A percentile compares a stretch with the other conserved stretches of the same genome.
These are phyloP conservation scores for Guadua angustifolia DNA, from an alignment of 176 grass and related monocot species.

Conservation along the genomic window DNA sequence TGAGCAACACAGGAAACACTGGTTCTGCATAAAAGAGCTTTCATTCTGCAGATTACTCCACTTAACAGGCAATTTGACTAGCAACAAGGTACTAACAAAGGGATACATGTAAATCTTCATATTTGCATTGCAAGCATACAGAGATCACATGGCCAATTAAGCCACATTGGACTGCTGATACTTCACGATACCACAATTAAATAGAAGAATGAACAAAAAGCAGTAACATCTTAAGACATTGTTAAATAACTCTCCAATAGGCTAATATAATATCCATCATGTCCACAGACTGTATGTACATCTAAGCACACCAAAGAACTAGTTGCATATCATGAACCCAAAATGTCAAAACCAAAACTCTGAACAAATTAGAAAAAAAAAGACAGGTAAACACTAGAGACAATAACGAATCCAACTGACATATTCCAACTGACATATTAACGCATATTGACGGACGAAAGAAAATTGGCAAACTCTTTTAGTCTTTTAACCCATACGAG, in stretches of 20 bases:
- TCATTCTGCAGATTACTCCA: neutral
- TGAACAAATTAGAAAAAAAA: slow-evolving; percentile 27
- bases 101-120: neutral
- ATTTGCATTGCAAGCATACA: slow-evolving; percentile 20
- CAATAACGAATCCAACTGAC: slow-evolving; percentile 58
- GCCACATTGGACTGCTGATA: slow-evolving; percentile 16
- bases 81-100: slow-evolving; percentile 18
- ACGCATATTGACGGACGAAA: slow-evolving; percentile 55
- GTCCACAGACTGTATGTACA: slow-evolving; percentile 60
- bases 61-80: slow-evolving; percentile 24
- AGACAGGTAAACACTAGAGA: slow-evolving; percentile 49
- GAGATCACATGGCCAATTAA: slow-evolving; percentile 38
- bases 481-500: slow-evolving; percentile 30
- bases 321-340: slow-evolving; percentile 37
- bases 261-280: slow-evolving; percentile 69
- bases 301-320: slow-evolving; percentile 62
- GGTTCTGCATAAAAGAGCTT: neutral
- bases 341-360: slow-evolving; percentile 48
- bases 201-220: slow-evolving; percentile 40
- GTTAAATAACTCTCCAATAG: slow-evolving; percentile 44
- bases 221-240: neutral
- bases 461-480: slow-evolving; percentile 50
- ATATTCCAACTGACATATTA: slow-evolving; percentile 55
- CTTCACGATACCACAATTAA: neutral
- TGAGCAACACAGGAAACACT: slow-evolving; percentile 34